phyloP scores from a whole-genome alignment of 2,329 filamentous ascomycete genomes.

The Boeremia exigua region DNA sequence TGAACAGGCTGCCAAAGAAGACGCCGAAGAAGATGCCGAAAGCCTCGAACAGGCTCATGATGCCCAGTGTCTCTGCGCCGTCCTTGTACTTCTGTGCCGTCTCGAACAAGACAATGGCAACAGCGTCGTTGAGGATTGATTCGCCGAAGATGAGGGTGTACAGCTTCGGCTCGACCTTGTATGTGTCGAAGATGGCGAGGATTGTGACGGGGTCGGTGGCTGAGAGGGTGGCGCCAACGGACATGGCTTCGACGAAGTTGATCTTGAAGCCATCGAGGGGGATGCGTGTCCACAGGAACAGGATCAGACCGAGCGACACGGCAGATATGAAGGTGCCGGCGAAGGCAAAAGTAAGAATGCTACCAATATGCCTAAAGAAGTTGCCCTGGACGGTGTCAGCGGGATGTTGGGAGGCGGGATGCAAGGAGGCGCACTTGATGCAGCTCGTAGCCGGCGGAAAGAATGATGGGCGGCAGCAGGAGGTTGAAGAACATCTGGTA shows the following conservation, averaged over 20 bases:
- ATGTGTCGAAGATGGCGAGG: slow-evolving; percentile 97
- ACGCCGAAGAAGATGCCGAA: slow-evolving; percentile 93
- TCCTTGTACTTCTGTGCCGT: slow-evolving; percentile 92
- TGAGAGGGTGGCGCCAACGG: slow-evolving; percentile 92
- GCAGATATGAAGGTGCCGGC: slow-evolving; percentile 97
- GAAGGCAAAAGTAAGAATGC: slow-evolving; percentile 96
- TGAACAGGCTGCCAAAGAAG: slow-evolving; percentile 92
- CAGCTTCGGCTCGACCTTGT: slow-evolving; percentile 98
- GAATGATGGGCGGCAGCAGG: slow-evolving; percentile 95
- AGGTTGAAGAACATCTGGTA: slow-evolving; percentile 99
- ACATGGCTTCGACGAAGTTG: slow-evolving; percentile 93
- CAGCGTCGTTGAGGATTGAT: slow-evolving; percentile 96
- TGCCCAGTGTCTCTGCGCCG: slow-evolving; percentile 70
- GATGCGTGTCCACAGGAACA: slow-evolving; percentile 88
- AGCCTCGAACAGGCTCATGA: slow-evolving; percentile 86
- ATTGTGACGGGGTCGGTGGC: slow-evolving; percentile 98
- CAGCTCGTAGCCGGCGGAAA: slow-evolving; percentile 94
- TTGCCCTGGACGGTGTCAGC: slow-evolving; percentile 65
- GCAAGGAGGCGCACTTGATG: slow-evolving; percentile 68
- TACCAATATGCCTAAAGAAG: slow-evolving; percentile 98
- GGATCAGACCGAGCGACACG: slow-evolving; percentile 85
- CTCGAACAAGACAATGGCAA: slow-evolving; percentile 98
- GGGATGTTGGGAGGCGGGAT: background rate
- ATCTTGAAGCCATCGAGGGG: slow-evolving; percentile 85
- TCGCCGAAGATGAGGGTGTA: slow-evolving; percentile 99